A percentile compares a stretch with the other conserved stretches of the same genome.
Conservation (phyloP, 1,139 yeast genomes). For the Scheffersomyces illinoinensis region DNA sequence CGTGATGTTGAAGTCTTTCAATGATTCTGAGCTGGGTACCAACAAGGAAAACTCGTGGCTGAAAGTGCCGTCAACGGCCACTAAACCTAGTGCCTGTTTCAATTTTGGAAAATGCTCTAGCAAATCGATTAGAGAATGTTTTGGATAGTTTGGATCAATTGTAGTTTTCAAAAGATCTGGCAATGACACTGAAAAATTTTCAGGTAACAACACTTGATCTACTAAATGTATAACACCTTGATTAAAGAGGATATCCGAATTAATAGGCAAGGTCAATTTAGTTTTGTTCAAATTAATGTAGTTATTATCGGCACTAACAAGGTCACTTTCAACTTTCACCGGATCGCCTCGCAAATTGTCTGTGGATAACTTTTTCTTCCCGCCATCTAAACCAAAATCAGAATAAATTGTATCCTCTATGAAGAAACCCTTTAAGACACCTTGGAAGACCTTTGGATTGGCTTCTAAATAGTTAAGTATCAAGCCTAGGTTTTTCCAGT, state of each 20-base stretch:
- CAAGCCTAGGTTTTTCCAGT: constrained; percentile 73
- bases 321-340: constrained; percentile 24
- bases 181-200: constrained; percentile 52
- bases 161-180: constrained; percentile 53
- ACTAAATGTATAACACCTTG: constrained; percentile 87
- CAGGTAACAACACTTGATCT: constrained; percentile 58
- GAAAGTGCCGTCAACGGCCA: not conserved
- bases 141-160: constrained; percentile 42
- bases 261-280: constrained; percentile 33
- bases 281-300: constrained; percentile 30
- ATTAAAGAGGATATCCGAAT: constrained; percentile 71
- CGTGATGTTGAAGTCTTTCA: constrained; percentile 55
- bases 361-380: constrained; percentile 17
- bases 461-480: constrained; percentile 57
- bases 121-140: constrained; percentile 48
- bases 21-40: constrained; percentile 66
- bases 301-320: constrained; percentile 24
- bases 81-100: constrained; percentile 19
- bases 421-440: constrained; percentile 58
- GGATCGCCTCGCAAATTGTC: constrained; percentile 41
- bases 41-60: constrained; percentile 34
- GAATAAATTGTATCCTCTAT: constrained; percentile 69
- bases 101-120: constrained; percentile 39
- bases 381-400: constrained; percentile 44
- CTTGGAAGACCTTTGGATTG: constrained; percentile 51